phyloP scores from a whole-genome alignment of 2,329 filamentous ascomycete species.

The Paraconiothyrium sp. region DNA sequence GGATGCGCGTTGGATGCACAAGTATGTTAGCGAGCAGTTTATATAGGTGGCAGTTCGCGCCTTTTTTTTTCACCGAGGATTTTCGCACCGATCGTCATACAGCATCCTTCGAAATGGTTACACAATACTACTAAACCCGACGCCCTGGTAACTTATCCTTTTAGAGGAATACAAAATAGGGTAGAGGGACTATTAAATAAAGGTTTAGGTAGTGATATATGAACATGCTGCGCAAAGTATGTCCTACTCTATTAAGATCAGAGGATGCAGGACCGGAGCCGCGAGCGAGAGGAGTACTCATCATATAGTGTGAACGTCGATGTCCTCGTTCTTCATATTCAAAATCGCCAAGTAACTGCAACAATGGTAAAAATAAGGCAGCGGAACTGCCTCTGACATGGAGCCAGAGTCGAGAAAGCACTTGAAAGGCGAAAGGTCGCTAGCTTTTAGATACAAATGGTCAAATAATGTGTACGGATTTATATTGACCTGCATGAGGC shows the following conservation, averaged over 20 bases:
- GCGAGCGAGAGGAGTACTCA: not conserved
- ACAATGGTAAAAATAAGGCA: no score
- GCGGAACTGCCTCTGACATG: no score
- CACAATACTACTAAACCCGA: no score
- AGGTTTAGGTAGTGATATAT: not conserved
- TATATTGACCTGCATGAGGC: no score
- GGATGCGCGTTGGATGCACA: not conserved
- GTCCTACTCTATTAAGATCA: not conserved
- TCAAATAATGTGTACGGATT: no score
- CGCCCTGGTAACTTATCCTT: no score
- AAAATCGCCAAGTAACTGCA: no score
- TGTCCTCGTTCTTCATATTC: no score
- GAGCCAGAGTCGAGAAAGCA: no score
- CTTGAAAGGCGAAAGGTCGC: no score
- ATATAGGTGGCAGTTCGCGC: not conserved
- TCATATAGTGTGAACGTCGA: not conserved
- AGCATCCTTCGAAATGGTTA: not conserved
- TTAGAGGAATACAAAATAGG: not conserved
- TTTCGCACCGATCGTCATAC: not conserved
- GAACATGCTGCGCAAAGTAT: not conserved
- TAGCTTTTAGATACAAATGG: no score
- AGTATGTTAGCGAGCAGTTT: not conserved
- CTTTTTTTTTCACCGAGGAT: not conserved
- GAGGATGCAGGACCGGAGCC: not conserved
- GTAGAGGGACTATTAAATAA: not conserved